These are phyloP conservation scores for Tuber indicum DNA, from an alignment of 495 filamentous ascomycete species.

Conservation along the genomic window DNA sequence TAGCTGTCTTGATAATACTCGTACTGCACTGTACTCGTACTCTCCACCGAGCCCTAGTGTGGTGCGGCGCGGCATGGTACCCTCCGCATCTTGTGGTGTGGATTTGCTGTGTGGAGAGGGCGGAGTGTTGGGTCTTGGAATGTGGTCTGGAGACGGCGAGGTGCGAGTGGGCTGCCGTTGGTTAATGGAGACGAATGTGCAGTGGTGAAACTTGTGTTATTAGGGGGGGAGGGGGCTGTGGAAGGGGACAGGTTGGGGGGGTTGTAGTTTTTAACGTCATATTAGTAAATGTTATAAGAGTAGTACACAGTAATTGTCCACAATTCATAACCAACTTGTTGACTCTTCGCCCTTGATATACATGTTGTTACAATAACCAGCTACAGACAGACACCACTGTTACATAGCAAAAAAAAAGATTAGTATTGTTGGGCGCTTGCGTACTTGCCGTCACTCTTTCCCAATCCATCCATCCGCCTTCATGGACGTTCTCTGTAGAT, in stretches of 20 bases:
- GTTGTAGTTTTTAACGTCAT: not conserved
- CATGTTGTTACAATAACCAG: not conserved
- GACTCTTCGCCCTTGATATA: not conserved
- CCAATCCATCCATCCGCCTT: not conserved
- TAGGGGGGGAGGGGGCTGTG: not conserved
- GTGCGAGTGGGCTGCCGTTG: not conserved
- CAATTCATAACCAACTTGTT: not conserved
- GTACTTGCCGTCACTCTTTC: not conserved
- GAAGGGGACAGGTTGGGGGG: not conserved
- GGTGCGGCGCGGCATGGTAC: not conserved
- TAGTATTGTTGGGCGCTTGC: not conserved
- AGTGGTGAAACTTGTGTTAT: not conserved
- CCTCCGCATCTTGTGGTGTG: not conserved
- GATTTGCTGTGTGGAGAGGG: not conserved
- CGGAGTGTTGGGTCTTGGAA: not conserved
- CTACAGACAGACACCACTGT: not conserved
- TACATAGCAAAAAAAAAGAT: not conserved
- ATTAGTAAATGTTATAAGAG: constrained; percentile 1
- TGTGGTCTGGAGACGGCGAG: not conserved
- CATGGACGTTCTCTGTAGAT: not conserved
- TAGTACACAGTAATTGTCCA: not conserved
- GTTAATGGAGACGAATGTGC: not conserved
- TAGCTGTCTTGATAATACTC: not conserved
- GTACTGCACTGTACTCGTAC: not conserved
- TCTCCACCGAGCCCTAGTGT: not conserved